These are phyloP conservation scores for Salvia sclarea DNA, from an alignment of 305 asterid genomes.

Conservation along the genomic window DNA sequence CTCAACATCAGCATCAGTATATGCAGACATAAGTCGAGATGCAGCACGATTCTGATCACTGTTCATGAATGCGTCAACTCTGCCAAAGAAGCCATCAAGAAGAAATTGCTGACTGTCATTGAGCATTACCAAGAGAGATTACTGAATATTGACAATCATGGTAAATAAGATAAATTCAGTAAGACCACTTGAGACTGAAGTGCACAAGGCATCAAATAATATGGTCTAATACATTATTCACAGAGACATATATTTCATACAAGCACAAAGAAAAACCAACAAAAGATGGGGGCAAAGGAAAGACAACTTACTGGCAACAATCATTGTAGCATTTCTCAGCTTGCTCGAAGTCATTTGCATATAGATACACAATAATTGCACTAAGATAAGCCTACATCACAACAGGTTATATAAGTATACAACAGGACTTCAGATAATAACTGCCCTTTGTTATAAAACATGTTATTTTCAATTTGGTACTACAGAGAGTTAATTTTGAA, in stretches of 20 bases:
- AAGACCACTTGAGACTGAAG: not conserved
- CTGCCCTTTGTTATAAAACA: conserved; percentile 1
- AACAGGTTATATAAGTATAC: conserved; percentile 26
- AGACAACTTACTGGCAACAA: conserved; percentile 88
- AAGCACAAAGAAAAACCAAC: conserved; percentile 5
- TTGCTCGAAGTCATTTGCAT: conserved; percentile 86
- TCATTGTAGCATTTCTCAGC: conserved; percentile 96
- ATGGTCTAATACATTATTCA: not conserved
- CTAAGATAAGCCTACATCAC: conserved; percentile 91
- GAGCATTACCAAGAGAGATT: conserved; percentile 19
- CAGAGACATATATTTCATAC: conserved; percentile 4
- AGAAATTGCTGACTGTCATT: conserved; percentile 5
- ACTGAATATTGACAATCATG: conserved; percentile 1
- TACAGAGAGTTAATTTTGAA: not conserved
- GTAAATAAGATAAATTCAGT: not conserved
- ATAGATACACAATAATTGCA: conserved; percentile 90
- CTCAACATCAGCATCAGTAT: conserved; percentile 79
- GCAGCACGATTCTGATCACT: conserved; percentile 96
- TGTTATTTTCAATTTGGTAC: not conserved
- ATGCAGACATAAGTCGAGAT: conserved; percentile 75
- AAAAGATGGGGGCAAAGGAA: not conserved
- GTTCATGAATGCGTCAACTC: conserved; percentile 79
- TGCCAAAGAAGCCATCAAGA: conserved; percentile 42
- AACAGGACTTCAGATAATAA: conserved; percentile 16
- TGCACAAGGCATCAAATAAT: not conserved